phyloP scores from a whole-genome alignment of 2,329 filamentous ascomycete genomes.

The Talaromyces sp. region DNA sequence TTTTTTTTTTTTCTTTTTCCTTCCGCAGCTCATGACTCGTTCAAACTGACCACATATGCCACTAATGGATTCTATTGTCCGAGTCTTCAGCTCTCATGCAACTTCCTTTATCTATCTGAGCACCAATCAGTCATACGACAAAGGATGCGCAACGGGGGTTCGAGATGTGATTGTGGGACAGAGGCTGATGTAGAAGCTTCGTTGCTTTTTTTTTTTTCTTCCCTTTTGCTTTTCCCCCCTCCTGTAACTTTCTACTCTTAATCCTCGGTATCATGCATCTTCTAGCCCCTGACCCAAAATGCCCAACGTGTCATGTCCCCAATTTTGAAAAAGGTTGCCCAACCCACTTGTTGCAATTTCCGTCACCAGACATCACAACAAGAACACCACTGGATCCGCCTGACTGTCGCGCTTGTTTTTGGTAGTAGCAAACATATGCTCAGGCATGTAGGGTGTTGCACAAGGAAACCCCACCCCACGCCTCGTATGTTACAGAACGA shows the following conservation, averaged over 20 bases:
- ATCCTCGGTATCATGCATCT: constrained; percentile 8
- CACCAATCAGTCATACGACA: constrained; percentile 5
- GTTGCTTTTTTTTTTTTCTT: constrained; percentile 1
- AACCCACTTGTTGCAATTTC: constrained; percentile 12
- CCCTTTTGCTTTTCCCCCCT: not conserved
- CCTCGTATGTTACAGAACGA: not conserved
- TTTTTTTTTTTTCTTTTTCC: no score
- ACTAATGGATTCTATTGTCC: not conserved
- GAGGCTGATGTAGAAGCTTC: constrained; percentile 13
- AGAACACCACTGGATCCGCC: not conserved
- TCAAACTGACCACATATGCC: not conserved
- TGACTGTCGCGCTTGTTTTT: constrained; percentile 3
- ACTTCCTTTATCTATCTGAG: not conserved
- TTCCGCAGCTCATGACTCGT: not conserved
- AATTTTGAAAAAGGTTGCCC: constrained; percentile 8
- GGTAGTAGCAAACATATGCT: not conserved
- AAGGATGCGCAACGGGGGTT: constrained; percentile 4
- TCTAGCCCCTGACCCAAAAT: constrained; percentile 5
- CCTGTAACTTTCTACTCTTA: constrained; percentile 1
- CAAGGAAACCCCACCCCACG: not conserved
- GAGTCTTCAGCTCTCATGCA: not conserved
- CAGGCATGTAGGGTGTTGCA: not conserved
- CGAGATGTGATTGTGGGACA: constrained; percentile 8
- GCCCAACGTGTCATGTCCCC: constrained; percentile 16
- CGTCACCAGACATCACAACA: constrained; percentile 11